Evolutionary conservation across 1,284 basidiomycete genomes (phyloP).

Genomic region (Leccinum fallax): DNA sequence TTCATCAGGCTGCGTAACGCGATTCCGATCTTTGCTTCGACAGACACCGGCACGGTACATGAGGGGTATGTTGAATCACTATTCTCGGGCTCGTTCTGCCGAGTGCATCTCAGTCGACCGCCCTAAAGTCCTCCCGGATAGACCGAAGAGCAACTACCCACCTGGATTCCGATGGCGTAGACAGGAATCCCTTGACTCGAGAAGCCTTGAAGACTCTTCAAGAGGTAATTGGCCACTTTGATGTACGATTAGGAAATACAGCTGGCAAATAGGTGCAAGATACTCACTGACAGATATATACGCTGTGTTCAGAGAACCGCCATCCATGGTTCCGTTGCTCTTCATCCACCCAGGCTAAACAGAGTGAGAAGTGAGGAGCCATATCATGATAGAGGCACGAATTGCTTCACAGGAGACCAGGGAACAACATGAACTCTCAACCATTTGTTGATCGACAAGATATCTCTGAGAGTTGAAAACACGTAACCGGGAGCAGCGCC

Average conservation of each 20-base stretch:
- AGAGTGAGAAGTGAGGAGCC: conserved; percentile 1
- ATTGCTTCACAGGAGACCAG: conserved; percentile 51
- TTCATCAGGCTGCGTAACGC: conserved; percentile 48
- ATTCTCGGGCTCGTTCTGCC: conserved; percentile 56
- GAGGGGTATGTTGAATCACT: conserved; percentile 48
- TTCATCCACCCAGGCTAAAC: conserved; percentile 58
- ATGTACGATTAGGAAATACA: background rate
- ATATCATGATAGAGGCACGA: background rate
- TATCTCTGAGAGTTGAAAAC: conserved; percentile 49
- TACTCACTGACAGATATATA: conserved; percentile 41
- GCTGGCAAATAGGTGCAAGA: background rate
- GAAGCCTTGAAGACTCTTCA: conserved; percentile 49
- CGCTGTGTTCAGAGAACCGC: conserved; percentile 43
- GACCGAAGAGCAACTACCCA: conserved; percentile 12
- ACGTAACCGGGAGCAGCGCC: conserved; percentile 48
- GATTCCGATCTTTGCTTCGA: conserved; percentile 46
- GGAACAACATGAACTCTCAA: conserved; percentile 49
- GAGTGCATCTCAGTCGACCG: background rate
- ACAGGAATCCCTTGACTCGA: conserved; percentile 43
- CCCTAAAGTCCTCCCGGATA: background rate
- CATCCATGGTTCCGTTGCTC: conserved; percentile 43
- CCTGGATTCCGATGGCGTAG: conserved; percentile 51
- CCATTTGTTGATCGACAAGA: conserved; percentile 44
- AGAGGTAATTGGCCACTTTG: conserved; percentile 51
- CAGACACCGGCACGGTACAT: conserved; percentile 40